phyloP scores from a whole-genome alignment of 768 basidiomycete genomes.

The Tricholoma sp. region DNA sequence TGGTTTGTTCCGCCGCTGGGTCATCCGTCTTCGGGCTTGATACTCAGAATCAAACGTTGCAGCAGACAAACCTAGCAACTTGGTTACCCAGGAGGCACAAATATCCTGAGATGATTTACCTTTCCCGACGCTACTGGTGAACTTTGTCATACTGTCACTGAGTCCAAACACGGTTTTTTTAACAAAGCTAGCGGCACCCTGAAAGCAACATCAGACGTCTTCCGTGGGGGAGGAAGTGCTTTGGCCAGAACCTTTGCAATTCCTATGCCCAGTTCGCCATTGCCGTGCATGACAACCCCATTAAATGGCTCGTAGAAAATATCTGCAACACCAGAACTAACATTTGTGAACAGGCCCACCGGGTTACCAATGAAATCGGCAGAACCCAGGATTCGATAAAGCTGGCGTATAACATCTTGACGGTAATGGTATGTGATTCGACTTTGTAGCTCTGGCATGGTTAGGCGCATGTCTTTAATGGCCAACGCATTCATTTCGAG shows the following conservation, averaged over 20 bases:
- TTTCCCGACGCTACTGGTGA: constrained; percentile 96
- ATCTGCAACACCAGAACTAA: constrained; percentile 95
- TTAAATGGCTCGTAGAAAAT: constrained; percentile 99
- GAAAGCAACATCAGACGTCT: constrained; percentile 1
- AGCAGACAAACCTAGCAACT: constrained; percentile 74
- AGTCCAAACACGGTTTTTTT: constrained; percentile 99
- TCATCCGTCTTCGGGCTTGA: constrained; percentile 83
- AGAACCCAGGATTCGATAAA: constrained; percentile 96
- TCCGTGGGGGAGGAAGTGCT: neutral
- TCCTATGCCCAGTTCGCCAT: constrained; percentile 88
- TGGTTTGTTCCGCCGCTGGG: constrained; percentile 88
- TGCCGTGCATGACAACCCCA: constrained; percentile 94
- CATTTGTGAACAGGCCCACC: constrained; percentile 96
- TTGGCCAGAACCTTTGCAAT: constrained; percentile 73
- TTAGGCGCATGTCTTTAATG: constrained; percentile 91
- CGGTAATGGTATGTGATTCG: constrained; percentile 90
- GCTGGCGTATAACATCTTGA: constrained; percentile 87
- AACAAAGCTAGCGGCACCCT: constrained; percentile 97
- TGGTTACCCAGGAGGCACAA: neutral
- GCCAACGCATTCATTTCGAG: constrained; percentile 91
- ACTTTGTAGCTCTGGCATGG: constrained; percentile 74
- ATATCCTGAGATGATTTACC: constrained; percentile 36
- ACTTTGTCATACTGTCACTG: constrained; percentile 95
- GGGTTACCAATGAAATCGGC: constrained; percentile 97
- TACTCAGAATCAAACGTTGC: constrained; percentile 97